Base-by-base conservation (phyloP, 495 filamentous ascomycete genomes). In the Lasiosphaeris hirsuta region DNA sequence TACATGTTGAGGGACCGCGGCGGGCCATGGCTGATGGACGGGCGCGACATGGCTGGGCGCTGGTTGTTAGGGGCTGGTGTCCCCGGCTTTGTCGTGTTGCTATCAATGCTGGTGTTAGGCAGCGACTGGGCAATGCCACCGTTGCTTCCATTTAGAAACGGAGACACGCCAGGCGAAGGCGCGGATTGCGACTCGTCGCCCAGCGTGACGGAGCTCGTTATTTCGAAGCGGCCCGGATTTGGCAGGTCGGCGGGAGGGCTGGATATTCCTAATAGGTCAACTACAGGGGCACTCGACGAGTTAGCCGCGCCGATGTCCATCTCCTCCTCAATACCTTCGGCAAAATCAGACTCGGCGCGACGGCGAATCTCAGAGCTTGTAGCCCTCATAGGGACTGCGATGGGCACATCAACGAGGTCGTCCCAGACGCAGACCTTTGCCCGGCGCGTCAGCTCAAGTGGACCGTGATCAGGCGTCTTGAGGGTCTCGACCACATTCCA, bases 401-500 rank as follows among this genome's bases (percentile, higher is more conserved):
- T 84, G 6, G 94, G 94, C 9, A 98, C 88, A 61, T 98, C 95
- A 36, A 97, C 96, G 14, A 97, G 72, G 65, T 98, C 94, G 70
- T 98, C 94, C 95, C 95, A 98, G 11, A 98, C 92, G 65, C 91
- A 96, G 35, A 97, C 92, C 63, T 93, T 83, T 13, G 90, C 86
- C 63, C 94, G 80, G 60, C 94, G 82, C 15, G 93, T 97, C 57
- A 98, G 79, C 72, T 98, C 94, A 14, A 98, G 77, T 1, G 94
- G 94, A 1, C 94, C 94, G 62, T 97, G 93, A 69, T 96, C 95
- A 1, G 81, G 79, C 4, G 86, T 87, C 67, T 98, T 98, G 50
- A 98, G 77, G 10, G 93, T 96, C 75, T 98, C 94, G 8, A 98
- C 92, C 2, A 98, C 94, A 71, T 98, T 98, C 90, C 92, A 98